These are phyloP conservation scores for Selaginella moellendorffii DNA, from an alignment of 75 land plant genomes.

Conservation along the genomic window DNA sequence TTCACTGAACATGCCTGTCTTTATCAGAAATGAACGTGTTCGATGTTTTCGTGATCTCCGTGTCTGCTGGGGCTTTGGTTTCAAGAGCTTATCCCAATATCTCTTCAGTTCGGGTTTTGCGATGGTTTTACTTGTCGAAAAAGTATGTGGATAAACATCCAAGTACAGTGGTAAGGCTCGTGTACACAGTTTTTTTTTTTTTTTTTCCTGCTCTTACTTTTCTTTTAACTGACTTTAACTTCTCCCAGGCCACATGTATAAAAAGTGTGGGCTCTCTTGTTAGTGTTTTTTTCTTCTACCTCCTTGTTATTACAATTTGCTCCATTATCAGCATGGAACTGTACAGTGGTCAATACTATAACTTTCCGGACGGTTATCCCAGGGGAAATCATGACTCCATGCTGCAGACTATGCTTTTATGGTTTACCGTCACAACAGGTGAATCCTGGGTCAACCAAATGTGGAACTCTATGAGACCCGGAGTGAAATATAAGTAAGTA, in stretches of 20 bases:
- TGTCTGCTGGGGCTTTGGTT: conserved; percentile 15
- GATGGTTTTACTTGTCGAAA: conserved; percentile 19
- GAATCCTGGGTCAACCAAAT: conserved; percentile 29
- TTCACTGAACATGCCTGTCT: neutral
- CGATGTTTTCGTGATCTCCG: conserved; percentile 18
- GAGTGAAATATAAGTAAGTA: conserved; percentile 17
- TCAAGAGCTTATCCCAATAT: conserved; percentile 20
- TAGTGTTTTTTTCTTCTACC: conserved; percentile 22
- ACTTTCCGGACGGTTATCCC: conserved; percentile 20
- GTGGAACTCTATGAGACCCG: conserved; percentile 26
- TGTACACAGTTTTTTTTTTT: neutral
- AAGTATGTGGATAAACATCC: neutral
- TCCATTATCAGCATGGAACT: conserved; percentile 28
- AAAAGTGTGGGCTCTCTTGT: conserved; percentile 14
- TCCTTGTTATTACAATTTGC: conserved; percentile 17
- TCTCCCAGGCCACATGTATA: conserved; percentile 21
- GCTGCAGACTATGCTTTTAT: conserved; percentile 13
- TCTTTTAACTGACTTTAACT: neutral
- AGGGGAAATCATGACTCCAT: conserved; percentile 23
- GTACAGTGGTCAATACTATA: conserved; percentile 18
- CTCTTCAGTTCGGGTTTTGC: conserved; percentile 20
- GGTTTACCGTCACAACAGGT: conserved; percentile 27
- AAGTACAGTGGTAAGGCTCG: conserved; percentile 4
- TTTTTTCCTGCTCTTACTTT: neutral
- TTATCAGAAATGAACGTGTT: conserved; percentile 26